Evolutionary conservation across 2,329 filamentous ascomycete genomes (phyloP), one percentile per base, ranked within the genome.

Genomic region (Colletotrichum abscissum): DNA sequence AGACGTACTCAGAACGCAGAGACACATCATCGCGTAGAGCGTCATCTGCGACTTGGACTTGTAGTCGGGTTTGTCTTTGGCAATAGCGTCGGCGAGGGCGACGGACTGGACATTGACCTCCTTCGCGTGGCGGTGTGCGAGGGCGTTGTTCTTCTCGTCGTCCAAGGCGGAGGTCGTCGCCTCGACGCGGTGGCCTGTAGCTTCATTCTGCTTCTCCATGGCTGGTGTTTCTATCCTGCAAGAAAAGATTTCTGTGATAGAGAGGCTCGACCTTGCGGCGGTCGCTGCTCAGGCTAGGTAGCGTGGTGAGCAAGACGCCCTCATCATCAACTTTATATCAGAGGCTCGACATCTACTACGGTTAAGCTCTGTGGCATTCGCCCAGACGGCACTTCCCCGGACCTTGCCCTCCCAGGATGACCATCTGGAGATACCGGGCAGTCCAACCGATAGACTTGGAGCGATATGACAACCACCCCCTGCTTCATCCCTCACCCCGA

Each of bases 51-150:
- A 63, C 1, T 38, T 16, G 0, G 75, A 76, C 28, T 22, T 68
- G 59, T 73, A 76, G 38, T 75, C 57, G 5, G 75, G 75, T 4
- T 66, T 66, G 9, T 76, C 75, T 28, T 76, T 76, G 63, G 75
- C 75, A 26, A 76, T 64, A 42, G 75, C 75, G 35, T 76, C 75
- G 12, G 75, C 75, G 30, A 76, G 69, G 14, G 75, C 75, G 6
- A 75, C 63, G 3, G 73, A 75, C 63, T 76, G 73, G 3, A 76
- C 76, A 4, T 72, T 70, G 14, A 56, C 68, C 30, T 74, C 58
- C 58, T 75, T 75, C 11, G 28, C 68, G 54, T 67, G 60, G 74
- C 63, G 73, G 3, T 62, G 56, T 16, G 8, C 65, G 2, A 72
- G 54, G 24, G 60, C n/a, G 2, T 70, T 49, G 30, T 54, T 58